These are phyloP conservation scores for Phytopythium delawarense DNA, from an alignment of 352 stramenopile genomes.

Conservation along the genomic window DNA sequence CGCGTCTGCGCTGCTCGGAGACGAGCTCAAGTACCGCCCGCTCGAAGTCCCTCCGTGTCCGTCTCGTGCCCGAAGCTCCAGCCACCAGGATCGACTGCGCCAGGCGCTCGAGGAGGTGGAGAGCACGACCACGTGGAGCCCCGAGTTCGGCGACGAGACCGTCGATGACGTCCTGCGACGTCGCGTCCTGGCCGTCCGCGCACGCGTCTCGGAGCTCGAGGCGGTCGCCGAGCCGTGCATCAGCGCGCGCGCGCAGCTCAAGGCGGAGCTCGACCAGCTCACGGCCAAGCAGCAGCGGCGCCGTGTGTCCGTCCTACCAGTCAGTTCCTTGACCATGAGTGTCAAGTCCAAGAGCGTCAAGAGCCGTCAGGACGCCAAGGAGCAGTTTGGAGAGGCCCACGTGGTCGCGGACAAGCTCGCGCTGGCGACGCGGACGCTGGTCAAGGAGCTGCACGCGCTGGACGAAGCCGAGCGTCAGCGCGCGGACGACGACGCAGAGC, in stretches of 20 bases:
- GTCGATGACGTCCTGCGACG: slow-evolving; percentile 5
- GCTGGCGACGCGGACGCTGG: background rate
- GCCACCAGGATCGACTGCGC: background rate
- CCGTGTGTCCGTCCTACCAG: background rate
- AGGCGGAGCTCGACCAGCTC: background rate
- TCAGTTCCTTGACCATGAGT: background rate
- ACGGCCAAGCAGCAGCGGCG: background rate
- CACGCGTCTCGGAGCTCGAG: slow-evolving; percentile 3
- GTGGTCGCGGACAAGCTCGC: slow-evolving; percentile 1
- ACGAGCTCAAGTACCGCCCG: slow-evolving; percentile 7
- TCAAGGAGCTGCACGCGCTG: background rate
- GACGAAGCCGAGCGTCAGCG: slow-evolving; percentile 1
- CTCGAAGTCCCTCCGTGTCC: background rate
- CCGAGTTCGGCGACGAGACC: slow-evolving; percentile 6
- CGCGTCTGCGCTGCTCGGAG: slow-evolving; percentile 1
- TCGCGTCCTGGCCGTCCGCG: background rate
- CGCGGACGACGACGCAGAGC: slow-evolving; percentile 4
- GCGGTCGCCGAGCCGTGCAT: slow-evolving; percentile 1
- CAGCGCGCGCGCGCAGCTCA: background rate
- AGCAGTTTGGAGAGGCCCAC: background rate
- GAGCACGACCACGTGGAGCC: slow-evolving; percentile 2
- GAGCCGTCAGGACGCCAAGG: background rate
- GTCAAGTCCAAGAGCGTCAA: background rate
- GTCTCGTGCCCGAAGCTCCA: slow-evolving; percentile 1
- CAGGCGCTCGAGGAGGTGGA: slow-evolving; percentile 2